Base-by-base conservation (phyloP, 306 rosid species). In the Quercus parvula region DNA sequence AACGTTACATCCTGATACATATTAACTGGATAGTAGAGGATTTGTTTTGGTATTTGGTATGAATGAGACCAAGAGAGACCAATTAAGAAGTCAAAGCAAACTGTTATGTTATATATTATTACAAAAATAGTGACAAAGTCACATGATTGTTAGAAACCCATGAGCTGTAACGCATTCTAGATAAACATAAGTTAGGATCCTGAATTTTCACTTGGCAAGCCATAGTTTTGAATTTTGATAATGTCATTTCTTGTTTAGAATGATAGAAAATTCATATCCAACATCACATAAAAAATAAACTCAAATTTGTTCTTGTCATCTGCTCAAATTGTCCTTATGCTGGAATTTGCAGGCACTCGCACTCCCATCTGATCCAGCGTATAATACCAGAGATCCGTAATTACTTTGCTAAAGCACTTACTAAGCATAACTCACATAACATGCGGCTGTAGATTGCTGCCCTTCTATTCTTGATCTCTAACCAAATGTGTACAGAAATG, bases 401-500 rank as follows among this genome's bases (percentile, higher is more conserved):
- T 75, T 93, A 93, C 89, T 91, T 95, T 78, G 89, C 88, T 10
- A 93, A 90, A 82, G 90, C 92, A 58, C 93, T 95, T 84, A 83
- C 94, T 8, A 95, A 88, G 87, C 89, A 78, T 85, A 93, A 89
- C 91, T 70, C 84, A 71, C 87, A 78, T 77, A 85, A 82, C 89
- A 78, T 70, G 81, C 84, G 91, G 87, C 87, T 64, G 64, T 95
- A 95, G 88, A 56, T 71, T 56, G 81, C 81, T 9, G 80, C 77
- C 80, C 74, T 78, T 73, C 71, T 57, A 85, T 84, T 86, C 85
- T 83, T 87, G 90, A 84, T 87, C 70, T 81, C 95, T 94, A 87
- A 92, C 95, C 82, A 54, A 77, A 81, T 66, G 41, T 95, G 99
- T 93, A 95, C 99, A 95, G 94, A 86, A 77, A 85, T 76, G 73